Conservation (phyloP, 768 basidiomycete genomes). For the Cyclocybe aegerita region DNA sequence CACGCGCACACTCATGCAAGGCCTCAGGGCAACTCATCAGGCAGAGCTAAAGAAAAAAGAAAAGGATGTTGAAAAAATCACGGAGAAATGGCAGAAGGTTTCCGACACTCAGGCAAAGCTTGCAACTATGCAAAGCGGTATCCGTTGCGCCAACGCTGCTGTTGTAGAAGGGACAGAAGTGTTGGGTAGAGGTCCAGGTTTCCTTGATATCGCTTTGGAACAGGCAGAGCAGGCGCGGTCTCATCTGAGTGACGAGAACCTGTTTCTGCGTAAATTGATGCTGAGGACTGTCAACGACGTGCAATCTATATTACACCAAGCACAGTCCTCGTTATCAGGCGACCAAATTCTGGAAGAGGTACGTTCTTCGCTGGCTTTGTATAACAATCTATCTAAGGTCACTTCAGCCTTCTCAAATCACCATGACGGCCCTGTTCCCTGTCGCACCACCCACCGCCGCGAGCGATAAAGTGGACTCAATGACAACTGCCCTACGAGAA, state of each 20-base stretch:
- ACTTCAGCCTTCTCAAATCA: slow-evolving; percentile 43
- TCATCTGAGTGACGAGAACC: slow-evolving; percentile 65
- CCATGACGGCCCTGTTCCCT: slow-evolving; percentile 52
- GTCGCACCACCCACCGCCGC: slow-evolving; percentile 49
- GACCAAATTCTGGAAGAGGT: slow-evolving; percentile 48
- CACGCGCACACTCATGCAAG: slow-evolving; percentile 66
- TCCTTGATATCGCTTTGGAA: slow-evolving; percentile 66
- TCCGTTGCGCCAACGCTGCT: slow-evolving; percentile 52
- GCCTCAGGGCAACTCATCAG: slow-evolving; percentile 64
- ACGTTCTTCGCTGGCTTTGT: slow-evolving; percentile 8
- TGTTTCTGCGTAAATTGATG: slow-evolving; percentile 56
- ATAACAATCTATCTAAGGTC: slow-evolving; percentile 8
- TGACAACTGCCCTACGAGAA: slow-evolving; percentile 43
- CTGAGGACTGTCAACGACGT: slow-evolving; percentile 66
- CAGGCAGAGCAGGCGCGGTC: slow-evolving; percentile 69
- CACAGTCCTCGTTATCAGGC: slow-evolving; percentile 33
- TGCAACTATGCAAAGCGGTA: slow-evolving; percentile 45
- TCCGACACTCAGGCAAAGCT: slow-evolving; percentile 67
- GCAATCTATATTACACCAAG: slow-evolving; percentile 52
- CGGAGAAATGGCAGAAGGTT: slow-evolving; percentile 75
- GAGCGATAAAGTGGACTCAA: slow-evolving; percentile 42
- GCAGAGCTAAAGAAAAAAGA: slow-evolving; percentile 81
- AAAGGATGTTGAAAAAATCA: slow-evolving; percentile 71
- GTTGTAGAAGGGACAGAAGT: slow-evolving; percentile 44
- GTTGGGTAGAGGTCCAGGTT: slow-evolving; percentile 50